These are phyloP conservation scores for Sarocladium kiliense DNA, from an alignment of 2,329 filamentous ascomycete genomes.

Conservation along the genomic window DNA sequence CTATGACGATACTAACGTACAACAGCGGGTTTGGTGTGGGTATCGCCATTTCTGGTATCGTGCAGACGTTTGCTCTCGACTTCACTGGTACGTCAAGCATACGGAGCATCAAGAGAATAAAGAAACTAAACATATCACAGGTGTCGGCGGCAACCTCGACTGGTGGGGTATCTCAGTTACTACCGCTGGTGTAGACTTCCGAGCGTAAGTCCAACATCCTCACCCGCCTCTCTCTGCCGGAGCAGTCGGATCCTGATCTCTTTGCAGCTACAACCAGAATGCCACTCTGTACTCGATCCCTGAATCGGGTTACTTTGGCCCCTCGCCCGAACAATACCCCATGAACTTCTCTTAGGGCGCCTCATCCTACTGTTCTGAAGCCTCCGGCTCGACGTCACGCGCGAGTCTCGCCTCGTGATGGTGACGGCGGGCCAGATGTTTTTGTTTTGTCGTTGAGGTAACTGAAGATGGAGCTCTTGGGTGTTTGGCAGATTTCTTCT, in stretches of 20 bases:
- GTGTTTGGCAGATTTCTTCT: too few species aligned
- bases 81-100: conserved; percentile 16
- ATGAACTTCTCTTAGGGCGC: not conserved
- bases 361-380: not conserved
- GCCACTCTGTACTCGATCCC: not conserved
- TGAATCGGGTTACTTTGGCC: conserved; percentile 4
- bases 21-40: conserved; percentile 29
- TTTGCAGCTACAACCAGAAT: not conserved
- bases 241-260: not conserved
- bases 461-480: too few species aligned
- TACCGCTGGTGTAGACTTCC: not conserved
- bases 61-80: conserved; percentile 42
- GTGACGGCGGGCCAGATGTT: too few species aligned
- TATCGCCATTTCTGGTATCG: conserved; percentile 39
- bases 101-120: conserved; percentile 19
- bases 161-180: conserved; percentile 41
- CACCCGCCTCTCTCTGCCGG: not conserved
- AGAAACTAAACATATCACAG: not conserved
- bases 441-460: too few species aligned
- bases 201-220: not conserved
- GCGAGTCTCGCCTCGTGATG: too few species aligned
- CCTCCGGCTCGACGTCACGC: not conserved
- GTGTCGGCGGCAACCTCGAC: conserved; percentile 23
- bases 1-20: not conserved
- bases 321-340: not conserved